Evolutionary conservation across 345 rosid species (phyloP).

Genomic region (Sonneratia caseolaris): DNA sequence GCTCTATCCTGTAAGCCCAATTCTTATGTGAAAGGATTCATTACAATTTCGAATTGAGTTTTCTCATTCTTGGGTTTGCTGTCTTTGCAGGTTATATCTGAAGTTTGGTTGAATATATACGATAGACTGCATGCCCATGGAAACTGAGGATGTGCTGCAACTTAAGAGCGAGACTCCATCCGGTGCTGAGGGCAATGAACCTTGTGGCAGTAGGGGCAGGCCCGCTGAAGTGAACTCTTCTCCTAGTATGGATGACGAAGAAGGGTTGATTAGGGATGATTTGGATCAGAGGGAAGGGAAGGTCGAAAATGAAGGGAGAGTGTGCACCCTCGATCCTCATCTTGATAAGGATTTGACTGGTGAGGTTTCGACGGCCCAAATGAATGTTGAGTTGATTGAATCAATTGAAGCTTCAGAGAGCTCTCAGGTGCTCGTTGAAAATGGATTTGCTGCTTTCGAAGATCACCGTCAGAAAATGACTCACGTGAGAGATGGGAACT

Average conservation of each 20-base stretch:
- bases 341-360: constrained; percentile 30
- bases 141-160: constrained; percentile 28
- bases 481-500: constrained; percentile 27
- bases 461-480: constrained; percentile 19
- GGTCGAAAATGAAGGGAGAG: constrained; percentile 25
- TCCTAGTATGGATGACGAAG: constrained; percentile 15
- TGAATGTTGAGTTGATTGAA: constrained; percentile 30
- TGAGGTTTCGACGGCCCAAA: constrained; percentile 22
- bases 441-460: constrained; percentile 20
- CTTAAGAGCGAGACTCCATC: constrained; percentile 23
- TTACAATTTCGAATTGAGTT: neutral
- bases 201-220: constrained; percentile 22
- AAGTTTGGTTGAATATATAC: neutral
- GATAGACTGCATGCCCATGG: constrained; percentile 26
- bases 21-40: neutral
- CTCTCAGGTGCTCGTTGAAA: constrained; percentile 16
- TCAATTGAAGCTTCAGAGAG: constrained; percentile 30
- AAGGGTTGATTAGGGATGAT: constrained; percentile 19
- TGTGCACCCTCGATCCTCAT: constrained; percentile 20
- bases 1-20: neutral
- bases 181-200: constrained; percentile 23
- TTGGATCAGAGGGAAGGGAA: constrained; percentile 26
- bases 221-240: constrained; percentile 2
- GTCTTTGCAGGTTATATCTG: neutral
- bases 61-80: neutral